Evolutionary conservation across 768 basidiomycete genomes (phyloP).

Genomic region (Podaxis sp.): DNA sequence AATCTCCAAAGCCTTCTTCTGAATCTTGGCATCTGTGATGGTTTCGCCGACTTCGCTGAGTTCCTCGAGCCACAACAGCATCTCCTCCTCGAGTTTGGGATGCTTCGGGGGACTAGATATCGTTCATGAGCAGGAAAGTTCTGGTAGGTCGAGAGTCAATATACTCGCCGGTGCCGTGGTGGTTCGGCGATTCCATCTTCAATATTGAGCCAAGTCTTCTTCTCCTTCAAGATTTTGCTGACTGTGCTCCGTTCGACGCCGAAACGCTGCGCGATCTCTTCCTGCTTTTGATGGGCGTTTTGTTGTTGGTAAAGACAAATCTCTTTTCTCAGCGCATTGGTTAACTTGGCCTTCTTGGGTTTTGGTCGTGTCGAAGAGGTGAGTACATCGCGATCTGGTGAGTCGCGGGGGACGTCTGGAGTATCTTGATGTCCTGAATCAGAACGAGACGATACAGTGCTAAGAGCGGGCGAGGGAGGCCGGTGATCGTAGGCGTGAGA

Average conservation of each 20-base stretch:
- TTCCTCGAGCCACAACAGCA: slow-evolving; percentile 60
- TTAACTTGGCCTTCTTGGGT: slow-evolving; percentile 45
- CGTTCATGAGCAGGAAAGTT: slow-evolving; percentile 15
- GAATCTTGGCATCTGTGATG: slow-evolving; percentile 66
- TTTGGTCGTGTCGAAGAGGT: slow-evolving; percentile 12
- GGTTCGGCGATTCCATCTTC: slow-evolving; percentile 54
- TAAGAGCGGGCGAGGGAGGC: slow-evolving; percentile 63
- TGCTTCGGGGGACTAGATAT: slow-evolving; percentile 71
- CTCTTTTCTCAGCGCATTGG: slow-evolving; percentile 69
- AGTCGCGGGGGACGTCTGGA: slow-evolving; percentile 22
- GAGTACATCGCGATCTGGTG: slow-evolving; percentile 13
- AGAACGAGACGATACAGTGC: slow-evolving; percentile 56
- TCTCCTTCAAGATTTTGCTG: slow-evolving; percentile 87
- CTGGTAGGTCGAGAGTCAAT: slow-evolving; percentile 1
- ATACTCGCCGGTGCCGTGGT: slow-evolving; percentile 66
- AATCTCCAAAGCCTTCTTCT: slow-evolving; percentile 66
- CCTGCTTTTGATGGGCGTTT: slow-evolving; percentile 73
- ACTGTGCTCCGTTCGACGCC: slow-evolving; percentile 91
- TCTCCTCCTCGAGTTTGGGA: slow-evolving; percentile 68
- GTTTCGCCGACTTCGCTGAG: slow-evolving; percentile 43
- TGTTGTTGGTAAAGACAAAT: slow-evolving; percentile 70
- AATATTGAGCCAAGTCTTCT: slow-evolving; percentile 77
- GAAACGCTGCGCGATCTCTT: slow-evolving; percentile 77
- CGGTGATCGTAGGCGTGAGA: slow-evolving; percentile 42
- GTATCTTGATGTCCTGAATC: slow-evolving; percentile 24